Evolutionary conservation across 306 rosid genomes (phyloP).

Genomic region (Comarum palustre): DNA sequence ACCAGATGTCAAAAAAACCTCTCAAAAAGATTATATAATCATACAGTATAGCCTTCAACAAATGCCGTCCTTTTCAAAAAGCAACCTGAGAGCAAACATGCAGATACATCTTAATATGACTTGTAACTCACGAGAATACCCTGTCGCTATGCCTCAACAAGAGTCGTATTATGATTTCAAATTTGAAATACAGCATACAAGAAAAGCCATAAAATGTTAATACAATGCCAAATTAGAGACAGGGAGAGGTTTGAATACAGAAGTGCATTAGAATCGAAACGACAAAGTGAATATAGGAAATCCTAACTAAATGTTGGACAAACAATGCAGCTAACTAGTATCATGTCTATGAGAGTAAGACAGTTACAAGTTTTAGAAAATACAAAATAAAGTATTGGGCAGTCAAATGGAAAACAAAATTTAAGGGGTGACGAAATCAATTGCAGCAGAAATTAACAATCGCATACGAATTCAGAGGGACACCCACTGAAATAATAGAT

Average conservation of each 20-base stretch:
- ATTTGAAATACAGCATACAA: neutral
- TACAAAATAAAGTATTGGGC: neutral
- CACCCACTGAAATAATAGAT: neutral
- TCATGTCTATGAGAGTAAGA: neutral
- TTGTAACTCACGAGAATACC: neutral
- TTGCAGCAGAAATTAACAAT: neutral
- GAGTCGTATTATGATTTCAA: neutral
- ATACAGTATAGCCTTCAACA: conserved; percentile 19
- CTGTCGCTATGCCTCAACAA: neutral
- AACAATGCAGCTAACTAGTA: conserved; percentile 1
- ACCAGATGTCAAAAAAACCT: conserved; percentile 17
- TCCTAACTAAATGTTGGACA: neutral
- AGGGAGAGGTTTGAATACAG: neutral
- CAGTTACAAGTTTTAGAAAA: too few relatives aligned
- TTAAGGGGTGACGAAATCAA: neutral
- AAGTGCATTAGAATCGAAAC: conserved; percentile 1
- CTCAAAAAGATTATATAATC: conserved; percentile 20
- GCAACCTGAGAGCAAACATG: conserved; percentile 32
- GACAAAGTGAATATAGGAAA: neutral
- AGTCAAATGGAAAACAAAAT: too few relatives aligned
- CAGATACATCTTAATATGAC: neutral
- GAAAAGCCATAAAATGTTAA: neutral
- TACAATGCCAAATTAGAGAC: neutral
- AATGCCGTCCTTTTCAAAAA: conserved; percentile 23
- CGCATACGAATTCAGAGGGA: neutral